These are phyloP conservation scores for Parsonsia alboflavescens DNA, from an alignment of 257 asterid species.

Conservation along the genomic window DNA sequence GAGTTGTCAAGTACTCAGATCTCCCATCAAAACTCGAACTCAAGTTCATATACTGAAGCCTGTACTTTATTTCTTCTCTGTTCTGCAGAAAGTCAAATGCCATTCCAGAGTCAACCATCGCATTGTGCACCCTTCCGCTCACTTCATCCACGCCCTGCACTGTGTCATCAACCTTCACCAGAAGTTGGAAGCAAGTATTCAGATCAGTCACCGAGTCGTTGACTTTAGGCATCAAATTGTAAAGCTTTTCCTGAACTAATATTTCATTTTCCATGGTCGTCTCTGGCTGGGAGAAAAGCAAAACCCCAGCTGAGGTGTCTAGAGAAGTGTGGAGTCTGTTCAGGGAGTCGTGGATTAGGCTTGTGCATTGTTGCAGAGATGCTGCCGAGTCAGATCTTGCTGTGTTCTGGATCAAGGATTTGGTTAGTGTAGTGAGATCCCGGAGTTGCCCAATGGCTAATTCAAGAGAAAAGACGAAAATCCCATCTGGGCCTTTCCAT, in stretches of 20 bases:
- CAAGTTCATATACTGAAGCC: not conserved
- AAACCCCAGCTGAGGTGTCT: not conserved
- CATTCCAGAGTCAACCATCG: not conserved
- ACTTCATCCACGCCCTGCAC: not conserved
- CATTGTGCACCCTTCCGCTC: not conserved
- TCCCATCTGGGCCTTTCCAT: not conserved
- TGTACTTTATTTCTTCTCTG: not conserved
- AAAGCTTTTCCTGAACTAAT: not conserved
- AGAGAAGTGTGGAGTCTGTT: not conserved
- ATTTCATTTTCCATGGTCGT: not conserved
- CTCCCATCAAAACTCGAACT: not conserved
- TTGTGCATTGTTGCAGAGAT: not conserved
- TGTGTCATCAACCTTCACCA: not conserved
- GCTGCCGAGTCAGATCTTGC: not conserved
- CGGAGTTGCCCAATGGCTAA: not conserved
- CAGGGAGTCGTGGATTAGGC: not conserved
- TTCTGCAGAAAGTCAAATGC: slow-evolving; percentile 2
- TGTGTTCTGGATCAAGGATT: not conserved
- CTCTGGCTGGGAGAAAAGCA: not conserved
- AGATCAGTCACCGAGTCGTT: not conserved
- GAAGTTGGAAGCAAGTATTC: not conserved
- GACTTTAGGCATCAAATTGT: not conserved
- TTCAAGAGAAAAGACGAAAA: not conserved
- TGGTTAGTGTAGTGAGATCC: not conserved
- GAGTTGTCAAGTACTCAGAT: not conserved